Evolutionary conservation across 2,329 filamentous ascomycete genomes (phyloP), one percentile per base, ranked within the genome.

Genomic region (Claviceps sp.): DNA sequence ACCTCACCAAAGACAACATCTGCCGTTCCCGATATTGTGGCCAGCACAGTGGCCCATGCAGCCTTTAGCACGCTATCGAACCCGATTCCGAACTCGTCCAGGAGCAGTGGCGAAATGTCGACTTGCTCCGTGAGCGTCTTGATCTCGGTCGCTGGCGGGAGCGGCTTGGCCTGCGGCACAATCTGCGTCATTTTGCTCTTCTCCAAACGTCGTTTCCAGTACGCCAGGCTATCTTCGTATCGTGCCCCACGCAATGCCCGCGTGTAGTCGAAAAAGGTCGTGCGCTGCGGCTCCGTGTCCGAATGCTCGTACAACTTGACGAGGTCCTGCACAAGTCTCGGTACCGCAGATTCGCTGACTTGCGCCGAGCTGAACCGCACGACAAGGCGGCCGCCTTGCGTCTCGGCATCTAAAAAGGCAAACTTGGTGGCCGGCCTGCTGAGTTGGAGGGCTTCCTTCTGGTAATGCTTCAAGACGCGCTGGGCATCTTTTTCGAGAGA

Each of bases 1-100:
- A 74, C 62, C 57, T 79, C 73, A 7, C 78, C 79, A 52, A 81
- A 81, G 3, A 80, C 68, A 6, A 82, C 70, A 43, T 82, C 78
- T 5, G 70, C 63, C 0, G 62, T 66, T 0, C 68, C 71, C 0
- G 75, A 72, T 9, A 79, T 62, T 24, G 70, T 74, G 0, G 75
- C 73, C 6, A 82, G 68, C 0, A 76, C 71, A 54, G 77, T 71
- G 1, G 76, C 73, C 77, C 79, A 82, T 0, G 77, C 77, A 0
- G 76, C 72, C 60, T 79, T 79, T 37, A 81, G 66, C 2, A 81
- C 69, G 0, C 74, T 72, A 53, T 77, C 73, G 40, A 76, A 74
- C 0, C 69, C 67, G 53, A 78, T 68, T 8, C 70, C 71, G 3
- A 75, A 63, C 38, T 69, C 70, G 7, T 67, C 58, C 4, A 74